Percentiles rank a stretch among this genome's conserved stretches.
Conservation (phyloP, 208 protist species). For the Crithidia expoeki region DNA sequence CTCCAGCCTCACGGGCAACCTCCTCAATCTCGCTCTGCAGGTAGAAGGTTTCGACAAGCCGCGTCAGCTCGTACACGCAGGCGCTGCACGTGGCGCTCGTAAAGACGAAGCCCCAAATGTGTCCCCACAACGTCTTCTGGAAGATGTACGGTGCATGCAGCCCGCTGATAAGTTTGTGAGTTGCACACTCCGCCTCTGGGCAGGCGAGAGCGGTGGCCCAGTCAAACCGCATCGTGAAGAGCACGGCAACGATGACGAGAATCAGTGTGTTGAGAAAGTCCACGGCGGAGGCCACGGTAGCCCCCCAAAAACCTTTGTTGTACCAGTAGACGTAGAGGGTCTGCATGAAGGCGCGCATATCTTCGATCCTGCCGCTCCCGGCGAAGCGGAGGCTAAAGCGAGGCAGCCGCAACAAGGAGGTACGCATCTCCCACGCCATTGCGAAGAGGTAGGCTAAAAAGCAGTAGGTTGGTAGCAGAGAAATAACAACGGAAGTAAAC, state of each 20-base stretch:
- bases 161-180: constrained; percentile 37
- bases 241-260: constrained; percentile 49
- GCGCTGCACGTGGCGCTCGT: constrained; percentile 45
- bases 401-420: constrained; percentile 24
- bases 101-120: constrained; percentile 44
- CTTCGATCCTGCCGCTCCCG: constrained; percentile 56
- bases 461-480: not conserved
- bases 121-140: constrained; percentile 25
- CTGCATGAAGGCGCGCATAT: constrained; percentile 74
- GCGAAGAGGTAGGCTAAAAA: not conserved
- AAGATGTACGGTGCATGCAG: constrained; percentile 55
- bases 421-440: constrained; percentile 30
- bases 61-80: constrained; percentile 60
- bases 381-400: constrained; percentile 52
- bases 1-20: constrained; percentile 47
- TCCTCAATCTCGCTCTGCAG: constrained; percentile 57
- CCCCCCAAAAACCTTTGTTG: constrained; percentile 75
- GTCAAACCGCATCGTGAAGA: constrained; percentile 69
- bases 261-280: constrained; percentile 73
- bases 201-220: constrained; percentile 65
- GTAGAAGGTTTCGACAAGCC: constrained; percentile 51
- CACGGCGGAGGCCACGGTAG: constrained; percentile 50
- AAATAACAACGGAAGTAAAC: not conserved
- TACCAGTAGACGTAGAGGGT: constrained; percentile 77
- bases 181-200: constrained; percentile 59